Conservation (phyloP, 768 basidiomycete genomes). For the Leccinum broughii region DNA sequence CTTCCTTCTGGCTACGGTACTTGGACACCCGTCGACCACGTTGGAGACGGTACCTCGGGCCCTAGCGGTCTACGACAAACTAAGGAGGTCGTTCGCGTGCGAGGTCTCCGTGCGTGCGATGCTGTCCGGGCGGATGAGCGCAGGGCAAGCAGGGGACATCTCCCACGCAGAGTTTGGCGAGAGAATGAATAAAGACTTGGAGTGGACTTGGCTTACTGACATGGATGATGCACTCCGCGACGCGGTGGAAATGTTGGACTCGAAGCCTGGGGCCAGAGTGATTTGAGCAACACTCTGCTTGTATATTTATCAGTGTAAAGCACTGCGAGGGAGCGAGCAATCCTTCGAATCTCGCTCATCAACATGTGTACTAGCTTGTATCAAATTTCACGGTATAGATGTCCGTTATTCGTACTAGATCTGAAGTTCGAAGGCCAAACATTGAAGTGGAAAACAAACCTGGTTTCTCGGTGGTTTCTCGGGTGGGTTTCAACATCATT, state of each 20-base stretch:
- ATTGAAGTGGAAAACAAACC: not conserved
- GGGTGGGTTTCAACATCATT: no score
- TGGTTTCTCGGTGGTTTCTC: not conserved
- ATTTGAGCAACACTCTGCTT: not conserved
- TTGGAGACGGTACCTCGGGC: conserved; percentile 42
- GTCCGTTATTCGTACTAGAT: not conserved
- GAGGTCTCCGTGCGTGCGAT: conserved; percentile 33
- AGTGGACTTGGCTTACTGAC: conserved; percentile 45
- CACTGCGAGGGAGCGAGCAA: not conserved
- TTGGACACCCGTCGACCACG: conserved; percentile 43
- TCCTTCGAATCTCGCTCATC: not conserved
- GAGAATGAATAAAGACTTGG: conserved; percentile 52
- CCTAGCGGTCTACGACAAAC: conserved; percentile 48
- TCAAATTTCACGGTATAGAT: not conserved
- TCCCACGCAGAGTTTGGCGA: conserved; percentile 42
- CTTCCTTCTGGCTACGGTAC: conserved; percentile 37
- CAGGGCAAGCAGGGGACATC: conserved; percentile 17
- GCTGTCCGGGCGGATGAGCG: conserved; percentile 17
- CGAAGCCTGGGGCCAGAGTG: not conserved
- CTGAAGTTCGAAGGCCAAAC: not conserved
- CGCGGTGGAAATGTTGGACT: conserved; percentile 17
- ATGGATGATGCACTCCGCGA: conserved; percentile 24
- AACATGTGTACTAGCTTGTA: not conserved
- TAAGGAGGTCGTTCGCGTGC: conserved; percentile 48
- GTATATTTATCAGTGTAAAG: not conserved